phyloP scores from a whole-genome alignment of 2,329 filamentous ascomycete genomes.

The Lecanicillium sp. region DNA sequence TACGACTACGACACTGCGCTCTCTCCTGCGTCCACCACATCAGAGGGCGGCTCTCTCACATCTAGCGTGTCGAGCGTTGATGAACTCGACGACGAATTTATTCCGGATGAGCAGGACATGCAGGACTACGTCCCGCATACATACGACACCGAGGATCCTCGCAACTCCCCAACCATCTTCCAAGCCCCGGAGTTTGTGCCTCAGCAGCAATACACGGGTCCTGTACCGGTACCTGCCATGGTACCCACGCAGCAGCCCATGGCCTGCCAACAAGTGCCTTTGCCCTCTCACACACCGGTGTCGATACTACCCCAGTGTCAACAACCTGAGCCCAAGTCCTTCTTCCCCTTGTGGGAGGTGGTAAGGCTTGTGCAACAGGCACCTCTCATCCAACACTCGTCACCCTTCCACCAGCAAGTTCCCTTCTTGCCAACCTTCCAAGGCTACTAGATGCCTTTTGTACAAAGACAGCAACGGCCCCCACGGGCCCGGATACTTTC shows the following conservation, averaged over 20 bases:
- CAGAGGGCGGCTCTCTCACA: conserved; percentile 48
- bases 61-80: conserved; percentile 47
- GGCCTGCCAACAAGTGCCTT: conserved; percentile 21
- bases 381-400: conserved; percentile 39
- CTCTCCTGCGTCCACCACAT: conserved; percentile 42
- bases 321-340: conserved; percentile 38
- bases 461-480: conserved; percentile 6
- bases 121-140: conserved; percentile 34
- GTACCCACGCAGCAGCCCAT: conserved; percentile 17
- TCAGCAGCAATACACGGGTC: conserved; percentile 37
- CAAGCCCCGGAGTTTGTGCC: conserved; percentile 37
- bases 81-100: conserved; percentile 41
- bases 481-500: conserved; percentile 3
- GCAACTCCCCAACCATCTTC: conserved; percentile 28
- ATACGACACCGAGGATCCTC: conserved; percentile 39
- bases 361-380: conserved; percentile 44
- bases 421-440: conserved; percentile 44
- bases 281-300: conserved; percentile 26
- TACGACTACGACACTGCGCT: conserved; percentile 35
- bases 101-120: conserved; percentile 32
- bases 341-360: conserved; percentile 43
- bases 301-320: conserved; percentile 21
- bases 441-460: conserved; percentile 33
- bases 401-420: conserved; percentile 45
- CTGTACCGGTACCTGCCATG: conserved; percentile 19